These are phyloP conservation scores for Fusarium mundagurra DNA, from an alignment of 2,329 filamentous ascomycete species.

Conservation along the genomic window DNA sequence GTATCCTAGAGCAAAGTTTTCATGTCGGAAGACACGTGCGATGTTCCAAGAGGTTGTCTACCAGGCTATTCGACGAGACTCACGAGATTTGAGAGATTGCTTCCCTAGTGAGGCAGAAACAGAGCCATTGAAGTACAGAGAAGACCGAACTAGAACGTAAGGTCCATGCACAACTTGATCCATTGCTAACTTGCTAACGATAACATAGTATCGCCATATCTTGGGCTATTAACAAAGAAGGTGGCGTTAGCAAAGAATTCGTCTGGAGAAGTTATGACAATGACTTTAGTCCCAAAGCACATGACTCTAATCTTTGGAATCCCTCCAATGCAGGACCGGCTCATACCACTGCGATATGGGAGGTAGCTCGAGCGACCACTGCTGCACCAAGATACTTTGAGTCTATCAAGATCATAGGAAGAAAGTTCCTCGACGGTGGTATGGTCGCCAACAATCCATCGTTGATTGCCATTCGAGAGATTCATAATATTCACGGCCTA, in stretches of 20 bases:
- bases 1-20: conserved; percentile 6
- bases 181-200: background rate
- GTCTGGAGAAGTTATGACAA: background rate
- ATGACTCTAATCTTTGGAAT: background rate
- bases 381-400: background rate
- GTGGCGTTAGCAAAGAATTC: background rate
- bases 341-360: background rate
- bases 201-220: background rate
- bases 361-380: conserved; percentile 1
- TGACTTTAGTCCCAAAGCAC: background rate
- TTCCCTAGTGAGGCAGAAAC: rapidly evolving
- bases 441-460: conserved; percentile 6
- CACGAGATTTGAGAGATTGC: background rate
- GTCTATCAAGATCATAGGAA: background rate
- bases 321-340: background rate
- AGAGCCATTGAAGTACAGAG: background rate
- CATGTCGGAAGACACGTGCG: background rate
- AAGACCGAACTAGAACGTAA: background rate
- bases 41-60: background rate
- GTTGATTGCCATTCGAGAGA: rapidly evolving
- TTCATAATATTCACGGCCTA: background rate
- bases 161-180: too few relatives aligned
- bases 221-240: background rate
- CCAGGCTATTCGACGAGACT: background rate
- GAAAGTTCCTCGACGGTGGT: background rate